A percentile compares a stretch with the other conserved stretches of the same genome.
Conservation (phyloP, 1,284 basidiomycete genomes). For the Hypsizygus ulmarius region DNA sequence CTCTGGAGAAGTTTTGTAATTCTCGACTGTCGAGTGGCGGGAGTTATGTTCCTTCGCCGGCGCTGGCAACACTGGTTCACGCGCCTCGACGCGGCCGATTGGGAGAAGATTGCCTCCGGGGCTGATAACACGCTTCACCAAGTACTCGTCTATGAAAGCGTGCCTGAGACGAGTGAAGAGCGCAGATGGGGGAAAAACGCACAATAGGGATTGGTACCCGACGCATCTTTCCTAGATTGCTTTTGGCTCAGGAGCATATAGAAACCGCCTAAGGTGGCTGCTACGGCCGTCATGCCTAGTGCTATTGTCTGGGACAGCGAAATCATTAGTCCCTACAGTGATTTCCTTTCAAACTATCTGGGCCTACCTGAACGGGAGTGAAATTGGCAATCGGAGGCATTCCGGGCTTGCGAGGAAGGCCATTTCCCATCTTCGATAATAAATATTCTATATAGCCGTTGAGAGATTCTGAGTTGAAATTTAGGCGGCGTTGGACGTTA, state of each 20-base stretch:
- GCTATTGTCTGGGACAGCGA: slow-evolving; percentile 13
- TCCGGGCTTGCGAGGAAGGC: too few species aligned
- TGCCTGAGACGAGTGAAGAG: neutral
- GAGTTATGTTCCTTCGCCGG: slow-evolving; percentile 11
- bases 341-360: neutral
- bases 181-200: neutral
- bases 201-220: slow-evolving; percentile 18
- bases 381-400: too few species aligned
- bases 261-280: slow-evolving; percentile 17
- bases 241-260: slow-evolving; percentile 18
- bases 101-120: slow-evolving; percentile 9
- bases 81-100: slow-evolving; percentile 5
- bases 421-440: too few species aligned
- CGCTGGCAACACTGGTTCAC: neutral
- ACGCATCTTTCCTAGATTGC: slow-evolving; percentile 15
- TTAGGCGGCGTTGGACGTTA: too few species aligned
- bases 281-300: slow-evolving; percentile 16
- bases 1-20: slow-evolving; percentile 7
- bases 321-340: neutral
- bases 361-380: neutral
- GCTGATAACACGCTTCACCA: slow-evolving; percentile 15
- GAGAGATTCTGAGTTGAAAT: too few species aligned
- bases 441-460: too few species aligned
- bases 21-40: slow-evolving; percentile 9
- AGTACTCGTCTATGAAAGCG: slow-evolving; percentile 15